phyloP scores from a whole-genome alignment of 2,329 filamentous ascomycete genomes.

The Pestalotiopsis sp. region DNA sequence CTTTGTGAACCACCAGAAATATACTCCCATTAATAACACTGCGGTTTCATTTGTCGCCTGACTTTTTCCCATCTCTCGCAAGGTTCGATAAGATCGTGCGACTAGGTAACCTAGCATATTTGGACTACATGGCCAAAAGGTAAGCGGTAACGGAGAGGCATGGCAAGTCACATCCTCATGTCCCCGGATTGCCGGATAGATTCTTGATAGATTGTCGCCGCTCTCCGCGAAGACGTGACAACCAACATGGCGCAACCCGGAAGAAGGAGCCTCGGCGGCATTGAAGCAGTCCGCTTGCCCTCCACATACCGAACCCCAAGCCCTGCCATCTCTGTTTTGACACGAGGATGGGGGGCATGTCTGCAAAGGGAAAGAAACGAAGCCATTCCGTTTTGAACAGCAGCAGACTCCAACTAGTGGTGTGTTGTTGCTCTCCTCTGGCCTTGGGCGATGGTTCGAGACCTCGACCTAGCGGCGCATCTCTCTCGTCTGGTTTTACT shows the following conservation, averaged over 20 bases:
- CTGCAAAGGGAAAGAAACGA: not conserved
- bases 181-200: no score
- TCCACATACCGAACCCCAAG: not conserved
- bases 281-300: not conserved
- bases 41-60: not conserved
- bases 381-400: not conserved
- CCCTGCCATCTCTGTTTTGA: not conserved
- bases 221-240: no score
- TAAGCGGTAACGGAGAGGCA: not conserved
- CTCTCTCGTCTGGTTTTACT: slow-evolving; percentile 15
- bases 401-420: not conserved
- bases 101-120: not conserved
- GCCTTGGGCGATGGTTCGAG: slow-evolving; percentile 11
- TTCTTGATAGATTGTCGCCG: no score
- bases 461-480: slow-evolving; percentile 12
- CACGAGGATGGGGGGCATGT: not conserved
- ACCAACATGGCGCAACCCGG: not conserved
- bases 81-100: not conserved
- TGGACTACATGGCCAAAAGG: not conserved
- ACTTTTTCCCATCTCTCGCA: not conserved
- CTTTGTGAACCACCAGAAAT: slow-evolving; percentile 7
- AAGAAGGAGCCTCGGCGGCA: not conserved
- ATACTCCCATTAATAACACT: not conserved
- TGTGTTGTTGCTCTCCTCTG: not conserved
- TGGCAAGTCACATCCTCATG: not conserved